Base-by-base conservation (phyloP, 225 moss, liverwort and hornwort species). In the Ulota crispa region DNA sequence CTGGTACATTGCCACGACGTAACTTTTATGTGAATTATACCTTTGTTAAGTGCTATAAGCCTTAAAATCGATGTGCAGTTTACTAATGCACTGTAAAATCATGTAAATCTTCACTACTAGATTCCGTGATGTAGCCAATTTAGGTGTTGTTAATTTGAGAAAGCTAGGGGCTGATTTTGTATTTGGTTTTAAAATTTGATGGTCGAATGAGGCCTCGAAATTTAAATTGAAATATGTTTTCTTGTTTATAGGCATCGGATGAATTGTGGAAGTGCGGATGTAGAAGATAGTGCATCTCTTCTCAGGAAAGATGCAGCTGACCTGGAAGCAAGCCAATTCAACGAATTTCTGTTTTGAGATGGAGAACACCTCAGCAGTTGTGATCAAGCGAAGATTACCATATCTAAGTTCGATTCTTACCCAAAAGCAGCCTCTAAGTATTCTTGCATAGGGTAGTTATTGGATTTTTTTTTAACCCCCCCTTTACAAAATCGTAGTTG, bases 191-290 rank as follows among this genome's bases (percentile, higher is more conserved):
- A 2, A 12, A 42, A 6, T 20, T 68, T 20, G 19, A 42, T 76
- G 15, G 11, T 31, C 32, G 23, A 67, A 26, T 43, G 26, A 55
- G 23, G 54, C 37, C 37, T 68, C 56, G 21, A 47, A 18, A 37
- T 23, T 34, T 26, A 34, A 50, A 15, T 57, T 47, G 64, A 47
- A 47, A 13, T 47, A 36, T 21, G n/a, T 26, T 71, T 16, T 50
- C 11, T 26, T 81, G 60, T 6, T 64, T 74, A 55, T 85, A 90
- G 90, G 92, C 92, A 92, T 83, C 81, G 89, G 36, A 88, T 92
- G 86, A 92, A 92, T 28, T 92, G 92, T 53, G 83, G 80, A 45
- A 78, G 83, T 76, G 86, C 86, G 53, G 92, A 87, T 78, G 87
- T 87, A 16, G 87, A 83, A 73, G 84, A 88, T 8, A 89, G 86